Conservation (phyloP, 1,284 basidiomycete species). For the Irpex sp. region DNA sequence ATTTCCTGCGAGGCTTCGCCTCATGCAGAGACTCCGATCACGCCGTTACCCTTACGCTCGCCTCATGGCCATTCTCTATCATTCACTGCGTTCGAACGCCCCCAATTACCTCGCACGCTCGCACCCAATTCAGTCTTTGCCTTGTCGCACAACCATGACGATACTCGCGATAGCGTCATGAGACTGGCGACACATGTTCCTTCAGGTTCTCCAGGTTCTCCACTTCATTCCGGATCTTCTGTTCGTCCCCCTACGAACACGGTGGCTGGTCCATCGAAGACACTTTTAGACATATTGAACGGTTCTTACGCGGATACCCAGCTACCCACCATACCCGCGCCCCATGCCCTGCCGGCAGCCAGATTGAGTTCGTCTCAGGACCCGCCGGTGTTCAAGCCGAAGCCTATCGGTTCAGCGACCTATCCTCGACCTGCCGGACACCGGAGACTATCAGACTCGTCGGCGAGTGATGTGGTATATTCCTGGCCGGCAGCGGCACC, state of each 20-base stretch:
- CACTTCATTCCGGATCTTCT: not conserved
- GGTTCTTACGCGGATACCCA: not conserved
- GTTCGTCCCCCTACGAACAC: not conserved
- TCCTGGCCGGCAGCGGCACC: not conserved
- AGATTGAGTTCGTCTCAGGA: not conserved
- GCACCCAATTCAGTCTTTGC: not conserved
- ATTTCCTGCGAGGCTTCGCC: not conserved
- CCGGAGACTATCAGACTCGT: not conserved
- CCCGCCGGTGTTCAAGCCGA: conserved; percentile 1
- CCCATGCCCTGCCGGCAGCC: not conserved
- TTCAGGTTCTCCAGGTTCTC: not conserved
- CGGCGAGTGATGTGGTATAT: not conserved
- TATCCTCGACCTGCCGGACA: not conserved
- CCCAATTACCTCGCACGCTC: not conserved
- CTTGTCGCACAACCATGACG: not conserved
- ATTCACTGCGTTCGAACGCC: not conserved
- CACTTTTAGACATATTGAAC: conserved; percentile 1
- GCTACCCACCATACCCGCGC: not conserved
- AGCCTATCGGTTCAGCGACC: not conserved
- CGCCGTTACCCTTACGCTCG: not conserved
- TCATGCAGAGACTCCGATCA: not conserved
- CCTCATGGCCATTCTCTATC: not conserved
- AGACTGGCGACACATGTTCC: not conserved
- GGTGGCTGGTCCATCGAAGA: not conserved
- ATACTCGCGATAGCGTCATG: not conserved